phyloP scores from a whole-genome alignment of 345 rosid genomes.

The Eucalyptus curtisii region DNA sequence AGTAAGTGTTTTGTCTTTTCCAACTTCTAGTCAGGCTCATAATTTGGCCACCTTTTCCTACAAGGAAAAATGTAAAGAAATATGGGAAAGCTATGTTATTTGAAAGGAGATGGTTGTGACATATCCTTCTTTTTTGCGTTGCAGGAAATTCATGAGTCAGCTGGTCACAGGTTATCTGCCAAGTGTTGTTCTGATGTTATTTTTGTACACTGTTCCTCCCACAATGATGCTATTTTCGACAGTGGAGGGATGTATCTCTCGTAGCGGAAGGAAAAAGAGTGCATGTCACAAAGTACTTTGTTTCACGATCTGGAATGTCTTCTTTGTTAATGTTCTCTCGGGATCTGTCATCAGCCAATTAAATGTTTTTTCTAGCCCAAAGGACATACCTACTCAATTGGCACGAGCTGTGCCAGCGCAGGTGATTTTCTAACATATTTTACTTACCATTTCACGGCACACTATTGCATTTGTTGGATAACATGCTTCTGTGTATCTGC shows the following conservation, averaged over 20 bases:
- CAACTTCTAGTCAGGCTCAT: background rate
- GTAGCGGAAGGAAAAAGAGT: conserved; percentile 71
- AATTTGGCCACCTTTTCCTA: background rate
- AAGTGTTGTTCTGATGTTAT: conserved; percentile 68
- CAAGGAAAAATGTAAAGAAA: background rate
- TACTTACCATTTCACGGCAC: background rate
- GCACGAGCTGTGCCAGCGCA: conserved; percentile 72
- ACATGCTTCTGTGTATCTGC: background rate
- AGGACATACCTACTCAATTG: conserved; percentile 49
- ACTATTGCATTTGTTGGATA: background rate
- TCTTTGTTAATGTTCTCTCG: conserved; percentile 74
- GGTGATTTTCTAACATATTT: conserved; percentile 17
- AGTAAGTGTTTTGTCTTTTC: background rate
- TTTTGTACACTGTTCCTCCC: conserved; percentile 73
- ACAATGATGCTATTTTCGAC: conserved; percentile 79
- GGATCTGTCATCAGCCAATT: conserved; percentile 58
- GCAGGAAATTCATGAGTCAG: conserved; percentile 21
- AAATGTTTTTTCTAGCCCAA: conserved; percentile 43
- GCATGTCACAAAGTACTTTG: conserved; percentile 66
- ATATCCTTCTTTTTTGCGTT: background rate
- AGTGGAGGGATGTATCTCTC: conserved; percentile 67
- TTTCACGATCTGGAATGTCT: conserved; percentile 95
- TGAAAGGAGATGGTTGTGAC: background rate
- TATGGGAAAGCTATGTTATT: background rate
- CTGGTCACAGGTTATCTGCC: conserved; percentile 92